Conservation (phyloP, 192 early-diverging fungal genomes). For the Geosiphon pyriformis region DNA sequence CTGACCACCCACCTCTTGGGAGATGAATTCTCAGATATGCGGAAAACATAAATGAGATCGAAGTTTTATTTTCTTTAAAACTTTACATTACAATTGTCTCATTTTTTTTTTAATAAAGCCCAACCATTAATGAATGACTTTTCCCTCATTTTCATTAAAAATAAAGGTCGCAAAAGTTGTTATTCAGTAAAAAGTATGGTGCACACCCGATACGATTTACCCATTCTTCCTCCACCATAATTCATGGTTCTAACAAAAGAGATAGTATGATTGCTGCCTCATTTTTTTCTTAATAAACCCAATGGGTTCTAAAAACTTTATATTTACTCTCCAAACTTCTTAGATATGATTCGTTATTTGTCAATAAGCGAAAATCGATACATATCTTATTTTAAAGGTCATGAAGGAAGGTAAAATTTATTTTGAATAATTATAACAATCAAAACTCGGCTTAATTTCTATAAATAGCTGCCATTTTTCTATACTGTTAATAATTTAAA, state of each 20-base stretch:
- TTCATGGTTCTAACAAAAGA: conserved; percentile 93
- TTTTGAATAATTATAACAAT: too few species aligned
- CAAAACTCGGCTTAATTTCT: background rate
- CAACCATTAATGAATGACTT: background rate
- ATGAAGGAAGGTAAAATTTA: conserved; percentile 60
- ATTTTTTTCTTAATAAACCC: too few species aligned
- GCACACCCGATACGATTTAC: conserved; percentile 86
- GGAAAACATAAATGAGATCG: too few species aligned
- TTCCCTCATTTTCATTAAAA: too few species aligned
- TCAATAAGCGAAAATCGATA: conserved; percentile 94
- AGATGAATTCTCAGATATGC: too few species aligned
- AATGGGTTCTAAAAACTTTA: too few species aligned
- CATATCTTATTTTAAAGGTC: conserved; percentile 88
- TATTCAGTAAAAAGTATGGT: conserved; percentile 95
- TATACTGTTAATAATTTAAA: background rate
- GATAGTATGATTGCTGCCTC: conserved; percentile 50
- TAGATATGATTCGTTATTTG: conserved; percentile 89
- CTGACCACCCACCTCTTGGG: too few species aligned
- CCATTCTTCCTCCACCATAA: conserved; percentile 67
- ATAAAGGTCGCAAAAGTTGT: conserved; percentile 57
- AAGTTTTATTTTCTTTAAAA: too few species aligned
- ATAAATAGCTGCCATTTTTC: background rate
- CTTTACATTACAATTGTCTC: too few species aligned
- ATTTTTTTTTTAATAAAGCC: too few species aligned
- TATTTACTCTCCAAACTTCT: too few species aligned